A percentile compares a stretch with the other conserved stretches of the same genome.
phyloP scores from a whole-genome alignment of 192 early-diverging fungal genomes.

The Coemansia sp. region DNA sequence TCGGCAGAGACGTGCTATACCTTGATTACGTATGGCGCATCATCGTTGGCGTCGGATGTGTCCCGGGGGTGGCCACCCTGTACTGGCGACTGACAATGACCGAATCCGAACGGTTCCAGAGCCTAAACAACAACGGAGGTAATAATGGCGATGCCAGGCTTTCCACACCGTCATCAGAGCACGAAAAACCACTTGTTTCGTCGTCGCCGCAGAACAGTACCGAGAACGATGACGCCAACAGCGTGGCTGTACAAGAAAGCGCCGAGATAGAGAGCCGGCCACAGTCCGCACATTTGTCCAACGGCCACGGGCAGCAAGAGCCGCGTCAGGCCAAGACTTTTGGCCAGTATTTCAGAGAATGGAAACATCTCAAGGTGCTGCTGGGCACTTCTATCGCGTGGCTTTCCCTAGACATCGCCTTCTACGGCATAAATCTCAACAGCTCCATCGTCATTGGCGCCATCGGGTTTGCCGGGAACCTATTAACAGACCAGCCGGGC shows the following conservation, averaged over 20 bases:
- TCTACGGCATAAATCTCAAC: slow-evolving; percentile 79
- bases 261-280: background rate
- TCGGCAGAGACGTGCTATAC: slow-evolving; percentile 60
- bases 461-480: slow-evolving; percentile 61
- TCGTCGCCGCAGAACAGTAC: background rate
- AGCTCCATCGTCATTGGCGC: slow-evolving; percentile 67
- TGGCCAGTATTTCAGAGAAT: slow-evolving; percentile 68
- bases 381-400: slow-evolving; percentile 70
- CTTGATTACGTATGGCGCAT: slow-evolving; percentile 91
- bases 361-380: slow-evolving; percentile 77
- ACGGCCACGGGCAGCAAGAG: too few species aligned
- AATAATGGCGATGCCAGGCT: background rate
- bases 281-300: background rate
- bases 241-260: background rate
- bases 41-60: slow-evolving; percentile 74
- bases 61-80: slow-evolving; percentile 80
- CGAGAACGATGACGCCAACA: too few species aligned
- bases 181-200: slow-evolving; percentile 47
- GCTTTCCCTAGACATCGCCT: slow-evolving; percentile 75
- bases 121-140: slow-evolving; percentile 12
- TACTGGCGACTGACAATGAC: slow-evolving; percentile 90
- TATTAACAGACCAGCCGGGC: slow-evolving; percentile 18
- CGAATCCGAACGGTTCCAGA: slow-evolving; percentile 82
- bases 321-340: slow-evolving; percentile 51
- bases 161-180: slow-evolving; percentile 20